Conservation (phyloP, 2,329 filamentous ascomycete species). For the Metarhizium robertsii region DNA sequence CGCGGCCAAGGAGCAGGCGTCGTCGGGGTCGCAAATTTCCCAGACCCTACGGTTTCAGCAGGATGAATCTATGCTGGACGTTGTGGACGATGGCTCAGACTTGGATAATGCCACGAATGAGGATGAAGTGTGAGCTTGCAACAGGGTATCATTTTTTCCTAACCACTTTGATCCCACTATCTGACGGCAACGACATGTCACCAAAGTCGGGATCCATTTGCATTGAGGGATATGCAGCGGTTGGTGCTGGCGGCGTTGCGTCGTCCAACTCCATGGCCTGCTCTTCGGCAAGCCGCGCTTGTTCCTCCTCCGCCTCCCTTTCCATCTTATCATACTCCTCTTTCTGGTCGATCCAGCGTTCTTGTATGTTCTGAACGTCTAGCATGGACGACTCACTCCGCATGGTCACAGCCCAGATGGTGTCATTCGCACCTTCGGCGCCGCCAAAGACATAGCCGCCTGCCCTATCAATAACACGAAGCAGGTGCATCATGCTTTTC, state of each 20-base stretch:
- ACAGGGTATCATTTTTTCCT: constrained; percentile 48
- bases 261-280: constrained; percentile 29
- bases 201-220: constrained; percentile 38
- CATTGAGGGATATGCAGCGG: constrained; percentile 11
- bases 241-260: constrained; percentile 12
- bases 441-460: constrained; percentile 88
- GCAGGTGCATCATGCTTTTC: constrained; percentile 86
- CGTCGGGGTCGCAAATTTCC: constrained; percentile 7
- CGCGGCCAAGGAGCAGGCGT: constrained; percentile 43
- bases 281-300: constrained; percentile 43
- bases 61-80: constrained; percentile 29
- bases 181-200: constrained; percentile 40
- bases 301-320: constrained; percentile 63
- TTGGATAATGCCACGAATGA: constrained; percentile 35
- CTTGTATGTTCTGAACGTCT: constrained; percentile 84
- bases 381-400: constrained; percentile 63
- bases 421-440: constrained; percentile 87
- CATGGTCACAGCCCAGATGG: constrained; percentile 95
- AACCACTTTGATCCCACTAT: constrained; percentile 63
- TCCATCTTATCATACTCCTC: constrained; percentile 81
- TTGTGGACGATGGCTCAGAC: constrained; percentile 30
- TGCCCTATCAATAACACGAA: constrained; percentile 83
- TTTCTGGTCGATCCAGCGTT: constrained; percentile 88
- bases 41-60: constrained; percentile 12
- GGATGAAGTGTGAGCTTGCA: constrained; percentile 29